Conservation (phyloP, 805 yeast genomes). For the Saccharomyces eubayanus region DNA sequence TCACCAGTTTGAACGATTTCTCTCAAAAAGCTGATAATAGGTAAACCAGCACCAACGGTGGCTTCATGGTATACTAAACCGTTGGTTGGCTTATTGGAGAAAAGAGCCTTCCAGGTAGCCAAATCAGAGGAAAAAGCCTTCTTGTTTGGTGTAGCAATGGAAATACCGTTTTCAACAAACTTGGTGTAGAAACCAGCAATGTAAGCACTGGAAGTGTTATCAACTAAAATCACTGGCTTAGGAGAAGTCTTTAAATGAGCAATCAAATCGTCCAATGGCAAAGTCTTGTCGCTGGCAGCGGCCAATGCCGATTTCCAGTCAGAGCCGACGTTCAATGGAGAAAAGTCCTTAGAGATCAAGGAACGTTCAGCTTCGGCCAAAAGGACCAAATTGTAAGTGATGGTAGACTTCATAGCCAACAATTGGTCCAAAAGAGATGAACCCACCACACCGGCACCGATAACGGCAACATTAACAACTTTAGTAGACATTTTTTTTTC, state of each 20-base stretch:
- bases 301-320: conserved; percentile 46
- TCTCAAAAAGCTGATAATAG: conserved; percentile 79
- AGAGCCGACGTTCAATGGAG: conserved; percentile 51
- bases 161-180: conserved; percentile 68
- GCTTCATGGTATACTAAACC: conserved; percentile 93
- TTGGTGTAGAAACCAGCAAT: conserved; percentile 72
- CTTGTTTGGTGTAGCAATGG: conserved; percentile 96
- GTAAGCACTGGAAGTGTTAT: conserved; percentile 81
- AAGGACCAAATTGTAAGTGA: conserved; percentile 67
- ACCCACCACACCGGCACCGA: conserved; percentile 94
- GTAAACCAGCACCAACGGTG: conserved; percentile 97
- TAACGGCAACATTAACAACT: conserved; percentile 59
- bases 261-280: conserved; percentile 51
- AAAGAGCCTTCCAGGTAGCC: conserved; percentile 68
- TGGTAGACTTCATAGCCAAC: conserved; percentile 48
- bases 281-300: conserved; percentile 38
- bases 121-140: conserved; percentile 86
- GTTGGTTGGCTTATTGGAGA: conserved; percentile 45
- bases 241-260: conserved; percentile 58
- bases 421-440: conserved; percentile 82
- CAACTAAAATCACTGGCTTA: conserved; percentile 74
- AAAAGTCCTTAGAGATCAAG: conserved; percentile 56
- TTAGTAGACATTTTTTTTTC: conserved; percentile 35
- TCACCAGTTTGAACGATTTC: conserved; percentile 92
- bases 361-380: conserved; percentile 72